These are phyloP conservation scores for Canavalia gladiata DNA, from an alignment of 306 rosid species.

Conservation along the genomic window DNA sequence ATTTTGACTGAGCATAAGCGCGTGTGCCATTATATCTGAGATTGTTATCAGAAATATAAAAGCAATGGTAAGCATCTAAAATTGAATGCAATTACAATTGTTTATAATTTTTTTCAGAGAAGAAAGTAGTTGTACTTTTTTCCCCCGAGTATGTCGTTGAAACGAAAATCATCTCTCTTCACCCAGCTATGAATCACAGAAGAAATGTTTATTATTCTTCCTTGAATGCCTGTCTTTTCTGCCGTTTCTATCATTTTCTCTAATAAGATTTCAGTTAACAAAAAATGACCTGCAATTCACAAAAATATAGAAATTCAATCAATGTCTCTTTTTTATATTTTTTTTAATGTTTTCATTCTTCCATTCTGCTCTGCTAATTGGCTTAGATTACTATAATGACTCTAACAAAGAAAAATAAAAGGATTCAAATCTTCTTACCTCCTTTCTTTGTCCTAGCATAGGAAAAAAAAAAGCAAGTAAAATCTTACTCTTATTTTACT, in stretches of 20 bases:
- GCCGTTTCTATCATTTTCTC: conserved; percentile 93
- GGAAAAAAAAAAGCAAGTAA: neutral
- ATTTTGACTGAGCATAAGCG: conserved; percentile 90
- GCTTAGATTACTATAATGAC: conserved; percentile 6
- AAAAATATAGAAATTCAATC: neutral
- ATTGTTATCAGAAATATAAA: conserved; percentile 5
- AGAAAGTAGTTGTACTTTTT: conserved; percentile 58
- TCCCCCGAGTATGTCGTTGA: conserved; percentile 74
- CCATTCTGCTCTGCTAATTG: neutral
- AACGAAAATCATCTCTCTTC: conserved; percentile 71
- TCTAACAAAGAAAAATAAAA: neutral
- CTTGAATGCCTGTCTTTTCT: conserved; percentile 72
- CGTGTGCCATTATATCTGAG: conserved; percentile 91
- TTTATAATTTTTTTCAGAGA: conserved; percentile 20
- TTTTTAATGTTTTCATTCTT: neutral
- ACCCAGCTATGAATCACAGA: conserved; percentile 96
- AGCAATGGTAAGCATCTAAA: conserved; percentile 29
- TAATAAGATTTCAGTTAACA: conserved; percentile 78
- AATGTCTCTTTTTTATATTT: neutral
- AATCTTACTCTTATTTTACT: no score
- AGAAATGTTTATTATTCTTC: conserved; percentile 90
- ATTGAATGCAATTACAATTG: neutral
- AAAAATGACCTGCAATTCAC: conserved; percentile 74
- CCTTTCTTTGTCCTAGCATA: neutral
- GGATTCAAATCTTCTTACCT: neutral